Conservation (phyloP, 1,284 basidiomycete species). For the Pseudozyma thailandica region DNA sequence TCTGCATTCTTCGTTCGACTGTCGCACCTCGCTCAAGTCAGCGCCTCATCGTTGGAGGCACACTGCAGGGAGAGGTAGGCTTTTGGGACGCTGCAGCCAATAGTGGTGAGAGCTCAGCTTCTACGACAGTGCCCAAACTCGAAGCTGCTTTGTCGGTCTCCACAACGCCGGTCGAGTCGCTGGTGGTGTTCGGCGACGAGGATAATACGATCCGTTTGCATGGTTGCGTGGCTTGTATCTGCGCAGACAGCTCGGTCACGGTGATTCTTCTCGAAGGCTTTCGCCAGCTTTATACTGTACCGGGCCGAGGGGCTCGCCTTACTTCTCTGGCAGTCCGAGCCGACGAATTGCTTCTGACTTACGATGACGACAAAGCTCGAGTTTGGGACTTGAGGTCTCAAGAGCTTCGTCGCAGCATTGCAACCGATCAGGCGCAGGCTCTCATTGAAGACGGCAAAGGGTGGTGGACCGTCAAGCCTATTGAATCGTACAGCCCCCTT, state of each 20-base stretch:
- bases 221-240: constrained; percentile 79
- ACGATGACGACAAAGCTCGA: constrained; percentile 80
- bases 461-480: constrained; percentile 41
- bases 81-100: constrained; percentile 65
- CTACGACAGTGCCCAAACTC: constrained; percentile 71
- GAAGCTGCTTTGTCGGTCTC: constrained; percentile 79
- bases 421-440: constrained; percentile 79
- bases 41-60: constrained; percentile 50
- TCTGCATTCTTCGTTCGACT: constrained; percentile 42
- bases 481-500: constrained; percentile 30
- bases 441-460: constrained; percentile 73
- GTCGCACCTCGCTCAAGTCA: constrained; percentile 35
- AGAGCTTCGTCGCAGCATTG: constrained; percentile 87
- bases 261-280: constrained; percentile 79
- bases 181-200: constrained; percentile 72
- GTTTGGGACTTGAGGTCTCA: constrained; percentile 87
- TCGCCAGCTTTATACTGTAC: constrained; percentile 78
- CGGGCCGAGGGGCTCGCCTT: constrained; percentile 75
- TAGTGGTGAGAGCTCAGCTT: neutral
- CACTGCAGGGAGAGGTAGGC: constrained; percentile 53
- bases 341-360: constrained; percentile 80
- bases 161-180: constrained; percentile 74
- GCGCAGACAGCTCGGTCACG: constrained; percentile 82
- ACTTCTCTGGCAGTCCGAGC: constrained; percentile 76
- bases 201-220: constrained; percentile 75